Base-by-base conservation (phyloP, 352 stramenopile genomes). In the Phytophthora cryptogea region DNA sequence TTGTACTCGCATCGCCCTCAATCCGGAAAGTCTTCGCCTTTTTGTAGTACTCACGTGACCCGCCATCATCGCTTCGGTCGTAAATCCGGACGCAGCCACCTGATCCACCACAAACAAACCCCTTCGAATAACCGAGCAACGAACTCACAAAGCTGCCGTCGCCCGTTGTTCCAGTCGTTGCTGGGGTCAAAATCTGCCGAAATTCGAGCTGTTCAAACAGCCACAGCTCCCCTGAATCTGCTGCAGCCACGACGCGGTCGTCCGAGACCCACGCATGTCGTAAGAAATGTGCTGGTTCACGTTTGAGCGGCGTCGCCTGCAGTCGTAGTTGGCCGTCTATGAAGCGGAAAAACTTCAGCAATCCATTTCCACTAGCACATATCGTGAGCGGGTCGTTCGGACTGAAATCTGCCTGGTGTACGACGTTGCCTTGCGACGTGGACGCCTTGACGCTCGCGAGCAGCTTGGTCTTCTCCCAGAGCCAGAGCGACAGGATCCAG, bases 131-230 rank as follows among this genome's bases (percentile, higher is more conserved):
- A 0, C 89, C 83, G 2, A 93, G 54, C 9, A 98, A 76, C 0
- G 75, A 95, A 45, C 73, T 89, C 42, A 97, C 78, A 42, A 86
- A 89, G 43, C 88, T 86, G 8, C 88, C 81, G 36, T 98, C 93
- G 4, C 66, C 61, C n/a, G 50, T 68, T n/a, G 48, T 44, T 3
- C 59, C 59, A 9, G 59, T 63, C 5, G 65, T 70, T 1, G 73
- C 70, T 1, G 83, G 75, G 4, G 89, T 95, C 44, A 96, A 67
- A 6, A 93, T 71, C 20, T 89, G 82, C 8, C 89, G 79, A 60
- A 97, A 96, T 52, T 98, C 95, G 43, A 97, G 83, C 68, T 88
- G 84, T 48, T 98, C 93, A 63, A 98, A 97, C 7, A 98, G 40
- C 78, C 76, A 98, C 26, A 98, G 62, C 42, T 97, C 89, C 0